phyloP scores from a whole-genome alignment of 2,329 filamentous ascomycete species.

The Trichoderma sp. region DNA sequence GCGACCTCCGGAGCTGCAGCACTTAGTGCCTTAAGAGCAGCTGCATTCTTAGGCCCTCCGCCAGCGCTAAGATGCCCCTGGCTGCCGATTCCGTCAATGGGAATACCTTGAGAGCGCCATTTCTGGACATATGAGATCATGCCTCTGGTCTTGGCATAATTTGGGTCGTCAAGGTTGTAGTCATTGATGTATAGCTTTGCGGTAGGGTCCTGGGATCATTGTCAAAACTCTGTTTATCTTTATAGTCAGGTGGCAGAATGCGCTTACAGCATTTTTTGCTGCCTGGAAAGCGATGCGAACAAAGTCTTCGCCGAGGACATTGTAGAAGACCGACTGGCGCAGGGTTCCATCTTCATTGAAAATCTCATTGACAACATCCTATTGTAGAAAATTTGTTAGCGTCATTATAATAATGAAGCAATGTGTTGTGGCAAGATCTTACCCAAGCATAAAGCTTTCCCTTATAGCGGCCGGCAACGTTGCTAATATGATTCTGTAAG shows the following conservation, averaged over 20 bases:
- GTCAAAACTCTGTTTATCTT: not conserved
- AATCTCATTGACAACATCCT: not conserved
- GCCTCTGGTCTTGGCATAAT: not conserved
- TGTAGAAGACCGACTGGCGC: not conserved
- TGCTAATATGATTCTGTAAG: not conserved
- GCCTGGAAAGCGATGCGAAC: not conserved
- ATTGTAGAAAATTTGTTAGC: not conserved
- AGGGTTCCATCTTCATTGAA: not conserved
- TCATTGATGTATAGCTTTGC: not conserved
- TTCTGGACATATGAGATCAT: not conserved
- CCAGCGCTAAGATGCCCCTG: not conserved
- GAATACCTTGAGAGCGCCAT: not conserved
- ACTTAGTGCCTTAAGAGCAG: not conserved
- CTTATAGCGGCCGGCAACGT: not conserved
- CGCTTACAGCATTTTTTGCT: not conserved
- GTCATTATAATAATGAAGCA: not conserved
- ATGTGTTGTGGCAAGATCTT: not conserved
- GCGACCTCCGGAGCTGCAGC: not conserved
- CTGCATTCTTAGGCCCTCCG: not conserved
- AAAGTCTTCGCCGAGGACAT: not conserved
- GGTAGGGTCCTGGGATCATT: not conserved
- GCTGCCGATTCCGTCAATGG: constrained; percentile 2
- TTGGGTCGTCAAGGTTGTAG: not conserved
- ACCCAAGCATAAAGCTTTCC: not conserved
- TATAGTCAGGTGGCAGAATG: not conserved